These are phyloP conservation scores for Diaporthe longicolla DNA, from an alignment of 2,329 filamentous ascomycete species.

Conservation along the genomic window DNA sequence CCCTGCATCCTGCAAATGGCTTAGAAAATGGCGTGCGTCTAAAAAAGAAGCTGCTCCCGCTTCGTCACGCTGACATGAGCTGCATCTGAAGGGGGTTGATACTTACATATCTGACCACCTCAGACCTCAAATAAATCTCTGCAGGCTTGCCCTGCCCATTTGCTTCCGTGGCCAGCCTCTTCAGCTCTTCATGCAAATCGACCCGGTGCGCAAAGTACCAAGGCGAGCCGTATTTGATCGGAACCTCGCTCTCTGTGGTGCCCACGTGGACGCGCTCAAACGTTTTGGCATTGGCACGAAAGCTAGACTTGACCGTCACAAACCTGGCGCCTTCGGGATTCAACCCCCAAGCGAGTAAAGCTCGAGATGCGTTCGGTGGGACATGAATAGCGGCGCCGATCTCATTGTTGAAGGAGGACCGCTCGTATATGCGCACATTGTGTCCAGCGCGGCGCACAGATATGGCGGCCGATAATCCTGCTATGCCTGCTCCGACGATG, in stretches of 20 bases:
- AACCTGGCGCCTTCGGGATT: constrained; percentile 49
- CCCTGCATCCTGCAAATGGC: neutral
- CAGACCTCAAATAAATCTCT: neutral
- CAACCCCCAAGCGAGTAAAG: constrained; percentile 55
- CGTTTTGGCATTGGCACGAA: constrained; percentile 47
- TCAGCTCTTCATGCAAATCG: constrained; percentile 56
- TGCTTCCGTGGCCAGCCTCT: constrained; percentile 50
- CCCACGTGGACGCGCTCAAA: constrained; percentile 43
- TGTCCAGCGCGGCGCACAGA: constrained; percentile 54
- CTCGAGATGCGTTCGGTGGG: constrained; percentile 54
- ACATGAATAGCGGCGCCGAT: constrained; percentile 57
- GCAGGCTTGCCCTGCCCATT: constrained; percentile 48
- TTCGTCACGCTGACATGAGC: neutral
- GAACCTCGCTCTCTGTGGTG: constrained; percentile 37
- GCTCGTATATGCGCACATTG: constrained; percentile 54
- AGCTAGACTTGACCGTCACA: constrained; percentile 46
- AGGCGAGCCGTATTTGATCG: constrained; percentile 48
- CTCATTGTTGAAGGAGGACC: constrained; percentile 54
- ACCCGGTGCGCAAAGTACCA: constrained; percentile 57
- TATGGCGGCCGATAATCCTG: constrained; percentile 53
- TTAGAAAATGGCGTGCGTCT: neutral
- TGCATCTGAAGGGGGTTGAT: neutral
- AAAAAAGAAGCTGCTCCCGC: neutral
- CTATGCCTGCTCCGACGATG: constrained; percentile 56
- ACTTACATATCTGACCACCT: constrained; percentile 7